These are phyloP conservation scores for Petrea volubilis DNA, from an alignment of 257 asterid species.

Conservation along the genomic window DNA sequence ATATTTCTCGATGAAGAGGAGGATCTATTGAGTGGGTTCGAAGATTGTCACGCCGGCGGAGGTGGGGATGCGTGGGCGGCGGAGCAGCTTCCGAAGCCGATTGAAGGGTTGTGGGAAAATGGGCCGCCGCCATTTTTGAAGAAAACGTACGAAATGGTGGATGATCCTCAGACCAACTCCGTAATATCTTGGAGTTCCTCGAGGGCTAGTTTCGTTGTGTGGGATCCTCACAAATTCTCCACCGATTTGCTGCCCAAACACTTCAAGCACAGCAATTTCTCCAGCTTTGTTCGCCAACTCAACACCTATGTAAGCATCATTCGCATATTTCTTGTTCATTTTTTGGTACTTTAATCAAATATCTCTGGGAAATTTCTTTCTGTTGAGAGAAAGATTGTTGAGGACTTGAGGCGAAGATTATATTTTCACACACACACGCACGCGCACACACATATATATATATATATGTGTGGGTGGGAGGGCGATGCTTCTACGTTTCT, in stretches of 20 bases:
- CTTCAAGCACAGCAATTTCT: conserved; percentile 72
- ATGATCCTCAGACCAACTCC: conserved; percentile 63
- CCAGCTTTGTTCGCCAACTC: conserved; percentile 78
- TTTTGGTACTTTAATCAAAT: background rate
- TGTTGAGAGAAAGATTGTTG: too few relatives aligned
- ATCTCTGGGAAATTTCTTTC: background rate
- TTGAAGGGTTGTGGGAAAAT: conserved; percentile 45
- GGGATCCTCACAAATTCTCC: conserved; percentile 65
- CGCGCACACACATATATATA: background rate
- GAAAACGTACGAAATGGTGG: conserved; percentile 73
- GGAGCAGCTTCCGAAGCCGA: conserved; percentile 32
- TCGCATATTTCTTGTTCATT: background rate
- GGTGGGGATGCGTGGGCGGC: conserved; percentile 18
- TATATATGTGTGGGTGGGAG: too few relatives aligned
- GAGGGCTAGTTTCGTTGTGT: conserved; percentile 52
- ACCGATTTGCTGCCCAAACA: conserved; percentile 65
- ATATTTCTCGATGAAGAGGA: conserved; percentile 43
- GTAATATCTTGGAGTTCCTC: conserved; percentile 58
- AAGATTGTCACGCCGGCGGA: background rate
- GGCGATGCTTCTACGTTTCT: background rate
- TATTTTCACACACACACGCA: background rate
- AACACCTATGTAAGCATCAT: conserved; percentile 58
- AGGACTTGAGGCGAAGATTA: background rate
- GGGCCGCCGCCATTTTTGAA: conserved; percentile 74
- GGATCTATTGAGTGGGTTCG: conserved; percentile 12